A percentile compares a stretch with the other conserved stretches of the same genome.
These are phyloP conservation scores for Orbilia quercus DNA, from an alignment of 2,329 filamentous ascomycete species.

Conservation along the genomic window DNA sequence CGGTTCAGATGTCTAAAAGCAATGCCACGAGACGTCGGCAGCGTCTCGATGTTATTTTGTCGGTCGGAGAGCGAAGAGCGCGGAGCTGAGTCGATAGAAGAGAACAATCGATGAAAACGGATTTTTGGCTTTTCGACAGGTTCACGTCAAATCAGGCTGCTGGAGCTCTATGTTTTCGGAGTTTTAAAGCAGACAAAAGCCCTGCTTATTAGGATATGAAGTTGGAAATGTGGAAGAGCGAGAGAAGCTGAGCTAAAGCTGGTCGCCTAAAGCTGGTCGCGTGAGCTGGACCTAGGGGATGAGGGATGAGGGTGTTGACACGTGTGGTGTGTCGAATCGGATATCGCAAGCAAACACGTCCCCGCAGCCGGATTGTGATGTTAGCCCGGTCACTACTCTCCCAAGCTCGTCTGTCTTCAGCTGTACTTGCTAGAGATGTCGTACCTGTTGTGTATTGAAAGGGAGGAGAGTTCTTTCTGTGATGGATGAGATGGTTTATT, in stretches of 20 bases:
- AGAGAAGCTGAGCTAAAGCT: not conserved
- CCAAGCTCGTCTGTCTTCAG: not conserved
- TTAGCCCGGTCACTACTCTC: not conserved
- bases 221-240: not conserved
- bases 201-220: not conserved
- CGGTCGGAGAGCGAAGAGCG: constrained; percentile 37
- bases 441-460: not conserved
- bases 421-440: not conserved
- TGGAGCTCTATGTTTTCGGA: constrained; percentile 13
- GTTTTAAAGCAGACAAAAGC: not conserved
- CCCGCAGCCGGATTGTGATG: too few relatives aligned
- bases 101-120: constrained; percentile 34
- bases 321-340: constrained; percentile 4
- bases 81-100: constrained; percentile 5
- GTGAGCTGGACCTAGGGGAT: constrained; percentile 26
- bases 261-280: constrained; percentile 31
- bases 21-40: not conserved
- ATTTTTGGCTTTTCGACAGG: constrained; percentile 12
- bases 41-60: constrained; percentile 31
- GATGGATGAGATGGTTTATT: not conserved
- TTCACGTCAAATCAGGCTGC: constrained; percentile 6
- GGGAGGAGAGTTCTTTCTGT: not conserved
- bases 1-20: constrained; percentile 2
- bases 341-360: constrained; percentile 5
- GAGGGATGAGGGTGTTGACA: constrained; percentile 30